Percentiles rank a stretch among this genome's conserved stretches.
Conservation (phyloP, 176 grass and related monocot species). For the Aegilops tauschii region DNA sequence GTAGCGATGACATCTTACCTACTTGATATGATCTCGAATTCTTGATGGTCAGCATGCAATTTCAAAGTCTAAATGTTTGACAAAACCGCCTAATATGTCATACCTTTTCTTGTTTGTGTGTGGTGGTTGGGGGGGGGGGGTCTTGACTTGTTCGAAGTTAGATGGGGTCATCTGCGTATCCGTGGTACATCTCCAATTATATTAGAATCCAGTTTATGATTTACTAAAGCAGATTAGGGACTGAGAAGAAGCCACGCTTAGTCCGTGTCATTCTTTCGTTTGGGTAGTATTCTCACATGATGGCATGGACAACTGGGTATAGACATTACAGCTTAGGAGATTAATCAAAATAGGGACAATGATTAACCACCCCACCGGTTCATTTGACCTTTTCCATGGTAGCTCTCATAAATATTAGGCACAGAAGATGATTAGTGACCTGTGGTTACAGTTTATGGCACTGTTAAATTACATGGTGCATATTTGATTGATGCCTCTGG, state of each 20-base stretch:
- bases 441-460: background rate
- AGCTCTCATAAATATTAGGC: background rate
- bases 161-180: background rate
- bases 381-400: background rate
- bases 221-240: background rate
- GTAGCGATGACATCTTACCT: background rate
- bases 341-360: background rate
- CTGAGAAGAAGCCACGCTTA: background rate
- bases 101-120: background rate
- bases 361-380: background rate
- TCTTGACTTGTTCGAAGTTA: background rate
- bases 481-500: conserved; percentile 10
- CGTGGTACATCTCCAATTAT: background rate
- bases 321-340: background rate
- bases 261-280: background rate
- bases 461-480: background rate
- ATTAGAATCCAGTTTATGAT: background rate
- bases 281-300: background rate
- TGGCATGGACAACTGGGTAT: background rate
- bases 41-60: background rate
- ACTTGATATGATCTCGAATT: conserved; percentile 20
- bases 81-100: background rate
- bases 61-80: background rate
- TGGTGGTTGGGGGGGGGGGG: background rate
- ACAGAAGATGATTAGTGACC: background rate